These are phyloP conservation scores for Irpex sp. DNA, from an alignment of 1,284 basidiomycete genomes.

Conservation along the genomic window DNA sequence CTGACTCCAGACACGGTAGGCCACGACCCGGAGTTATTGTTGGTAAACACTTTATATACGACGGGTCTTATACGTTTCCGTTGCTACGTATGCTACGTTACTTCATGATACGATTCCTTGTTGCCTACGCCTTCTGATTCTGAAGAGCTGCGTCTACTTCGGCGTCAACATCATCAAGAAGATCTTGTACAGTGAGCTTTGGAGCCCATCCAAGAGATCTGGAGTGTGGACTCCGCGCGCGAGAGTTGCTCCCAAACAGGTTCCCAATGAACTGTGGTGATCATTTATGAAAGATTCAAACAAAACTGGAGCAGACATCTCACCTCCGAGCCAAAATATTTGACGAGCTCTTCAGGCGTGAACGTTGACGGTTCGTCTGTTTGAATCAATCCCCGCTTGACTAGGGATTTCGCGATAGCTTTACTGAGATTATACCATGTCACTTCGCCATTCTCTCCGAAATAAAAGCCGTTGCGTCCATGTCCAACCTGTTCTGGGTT, in stretches of 20 bases:
- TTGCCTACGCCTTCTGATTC: not conserved
- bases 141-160: not conserved
- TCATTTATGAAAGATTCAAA: too few relatives aligned
- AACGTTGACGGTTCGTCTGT: constrained; percentile 26
- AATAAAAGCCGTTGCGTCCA: constrained; percentile 43
- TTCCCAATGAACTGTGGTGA: not conserved
- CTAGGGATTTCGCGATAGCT: constrained; percentile 21
- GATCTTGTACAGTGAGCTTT: constrained; percentile 5
- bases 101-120: not conserved
- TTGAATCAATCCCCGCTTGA: constrained; percentile 20
- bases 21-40: too few relatives aligned
- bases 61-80: too few relatives aligned
- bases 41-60: too few relatives aligned
- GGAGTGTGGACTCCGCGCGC: constrained; percentile 31
- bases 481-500: constrained; percentile 24
- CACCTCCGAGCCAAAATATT: constrained; percentile 13
- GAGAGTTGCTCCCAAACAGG: constrained; percentile 33
- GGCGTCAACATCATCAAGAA: not conserved
- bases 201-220: constrained; percentile 39
- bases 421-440: constrained; percentile 27
- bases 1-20: too few relatives aligned
- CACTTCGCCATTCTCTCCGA: constrained; percentile 44
- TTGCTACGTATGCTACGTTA: too few relatives aligned
- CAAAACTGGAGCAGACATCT: too few relatives aligned
- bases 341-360: constrained; percentile 28